A percentile compares a stretch with the other conserved stretches of the same genome.
Conservation (phyloP, 73 alveolate genomes). For the Vitrella brassicaformis region DNA sequence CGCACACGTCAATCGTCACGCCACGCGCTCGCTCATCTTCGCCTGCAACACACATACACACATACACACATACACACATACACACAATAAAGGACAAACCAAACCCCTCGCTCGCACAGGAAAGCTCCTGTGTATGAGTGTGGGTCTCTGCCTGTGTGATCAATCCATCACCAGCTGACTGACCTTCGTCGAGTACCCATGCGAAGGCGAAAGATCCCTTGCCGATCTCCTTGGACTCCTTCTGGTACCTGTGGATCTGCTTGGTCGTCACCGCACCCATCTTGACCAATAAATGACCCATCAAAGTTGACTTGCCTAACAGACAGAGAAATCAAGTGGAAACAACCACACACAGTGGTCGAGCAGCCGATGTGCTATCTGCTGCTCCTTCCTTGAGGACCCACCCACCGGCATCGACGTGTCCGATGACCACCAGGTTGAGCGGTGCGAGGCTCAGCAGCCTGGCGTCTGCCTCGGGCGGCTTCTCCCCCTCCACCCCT, state of each 20-base stretch:
- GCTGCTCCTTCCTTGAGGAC: too few relatives aligned
- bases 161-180: too few relatives aligned
- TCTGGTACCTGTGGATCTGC: constrained; percentile 51
- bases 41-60: background rate
- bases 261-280: constrained; percentile 44
- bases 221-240: constrained; percentile 85
- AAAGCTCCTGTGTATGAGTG: too few relatives aligned
- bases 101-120: too few relatives aligned
- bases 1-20: constrained; percentile 89
- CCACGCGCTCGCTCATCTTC: constrained; percentile 66
- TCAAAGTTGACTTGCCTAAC: constrained; percentile 62
- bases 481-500: too few relatives aligned
- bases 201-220: constrained; percentile 69
- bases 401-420: background rate
- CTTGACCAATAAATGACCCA: constrained; percentile 73
- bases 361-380: too few relatives aligned
- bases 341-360: too few relatives aligned
- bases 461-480: too few relatives aligned
- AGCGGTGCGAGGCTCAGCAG: too few relatives aligned
- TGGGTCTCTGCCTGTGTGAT: too few relatives aligned
- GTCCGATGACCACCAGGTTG: background rate
- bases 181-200: constrained; percentile 83
- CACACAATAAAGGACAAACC: too few relatives aligned
- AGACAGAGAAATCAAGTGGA: background rate
- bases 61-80: background rate